Percentiles rank a stretch among this genome's conserved stretches.
phyloP scores from a whole-genome alignment of 805 yeast genomes.

The Metschnikowia kunwiensis region DNA sequence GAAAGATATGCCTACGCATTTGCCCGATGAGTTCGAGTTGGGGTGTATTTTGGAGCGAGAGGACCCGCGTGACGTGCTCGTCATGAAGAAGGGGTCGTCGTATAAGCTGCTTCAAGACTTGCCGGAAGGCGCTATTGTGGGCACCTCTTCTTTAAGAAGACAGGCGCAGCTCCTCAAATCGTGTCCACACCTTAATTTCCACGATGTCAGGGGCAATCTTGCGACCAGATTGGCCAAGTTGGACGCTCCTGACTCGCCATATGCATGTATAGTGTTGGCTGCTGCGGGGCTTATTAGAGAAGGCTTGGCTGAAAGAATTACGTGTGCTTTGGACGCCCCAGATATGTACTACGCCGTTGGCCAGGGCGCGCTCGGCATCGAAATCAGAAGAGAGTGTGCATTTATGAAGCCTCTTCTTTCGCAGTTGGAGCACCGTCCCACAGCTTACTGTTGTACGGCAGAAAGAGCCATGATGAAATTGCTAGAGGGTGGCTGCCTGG shows the following conservation, averaged over 20 bases:
- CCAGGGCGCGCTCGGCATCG: constrained; percentile 97
- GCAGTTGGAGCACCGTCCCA: constrained; percentile 59
- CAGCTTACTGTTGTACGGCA: constrained; percentile 76
- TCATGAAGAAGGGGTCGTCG: constrained; percentile 64
- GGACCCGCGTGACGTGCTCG: constrained; percentile 91
- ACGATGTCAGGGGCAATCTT: constrained; percentile 76
- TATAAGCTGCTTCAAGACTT: constrained; percentile 67
- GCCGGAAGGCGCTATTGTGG: constrained; percentile 84
- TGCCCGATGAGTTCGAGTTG: constrained; percentile 86
- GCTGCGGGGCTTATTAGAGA: constrained; percentile 85
- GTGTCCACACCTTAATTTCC: constrained; percentile 73
- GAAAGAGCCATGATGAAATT: constrained; percentile 85
- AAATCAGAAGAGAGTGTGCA: constrained; percentile 70
- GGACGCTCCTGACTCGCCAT: constrained; percentile 66
- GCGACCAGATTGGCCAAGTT: constrained; percentile 79
- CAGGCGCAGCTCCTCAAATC: constrained; percentile 83
- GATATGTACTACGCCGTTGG: constrained; percentile 96
- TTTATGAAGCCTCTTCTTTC: constrained; percentile 56
- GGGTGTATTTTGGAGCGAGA: constrained; percentile 85
- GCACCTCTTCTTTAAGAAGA: constrained; percentile 92
- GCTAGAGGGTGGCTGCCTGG: constrained; percentile 97
- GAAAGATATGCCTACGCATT: constrained; percentile 86
- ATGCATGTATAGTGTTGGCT: constrained; percentile 78
- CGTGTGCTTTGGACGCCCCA: constrained; percentile 64
- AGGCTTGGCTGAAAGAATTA: constrained; percentile 71